Base-by-base conservation (phyloP, 2,329 filamentous ascomycete species). In the Xylaria sp. region DNA sequence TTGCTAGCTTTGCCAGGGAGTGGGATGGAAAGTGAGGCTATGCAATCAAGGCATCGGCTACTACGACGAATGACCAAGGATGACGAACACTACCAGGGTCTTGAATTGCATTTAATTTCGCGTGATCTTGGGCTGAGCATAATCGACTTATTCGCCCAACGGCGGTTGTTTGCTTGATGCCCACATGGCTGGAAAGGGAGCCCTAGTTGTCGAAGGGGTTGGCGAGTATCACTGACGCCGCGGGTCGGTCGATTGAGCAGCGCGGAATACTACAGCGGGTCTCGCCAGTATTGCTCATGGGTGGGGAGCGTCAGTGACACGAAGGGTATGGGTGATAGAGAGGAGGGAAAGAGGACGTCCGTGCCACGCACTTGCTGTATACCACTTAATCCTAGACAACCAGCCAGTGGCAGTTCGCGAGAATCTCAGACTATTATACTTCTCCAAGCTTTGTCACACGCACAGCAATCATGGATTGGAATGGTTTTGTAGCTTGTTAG, bases 371-470 rank as follows among this genome's bases (percentile, higher is more conserved):
- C 59, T 59, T 57, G 58, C 60, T 71, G 70, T 73, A 75, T 70
- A 74, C 68, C 70, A 72, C 65, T 75, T 70, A 73, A 73, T 65
- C 60, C 68, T 74, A 76, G 69, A 74, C 63, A 66, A 63, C 63
- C 63, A 71, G 68, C 70, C 72, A 73, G 74, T 75, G 72, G 72
- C 70, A 72, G 70, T 73, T 72, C 70, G 68, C 65, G 41, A 70
- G 70, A 72, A 74, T 71, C 59, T 66, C 56, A 66, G 23, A 68
- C 34, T 41, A 61, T 65, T 57, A 59, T 57, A 54, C 37, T 51
- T 12, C 60, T 18, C 7, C 32, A 50, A 2, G 37, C 37, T 6
- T 55, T 39, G 20, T 62, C 4, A 25, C 9, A n/a, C 65, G 4
- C 46, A 28, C 7, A n/a, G 32, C 37, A 7, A 44, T 34, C 18